phyloP scores from a whole-genome alignment of 2,329 filamentous ascomycete species.

The Penicillium brevicompactum region DNA sequence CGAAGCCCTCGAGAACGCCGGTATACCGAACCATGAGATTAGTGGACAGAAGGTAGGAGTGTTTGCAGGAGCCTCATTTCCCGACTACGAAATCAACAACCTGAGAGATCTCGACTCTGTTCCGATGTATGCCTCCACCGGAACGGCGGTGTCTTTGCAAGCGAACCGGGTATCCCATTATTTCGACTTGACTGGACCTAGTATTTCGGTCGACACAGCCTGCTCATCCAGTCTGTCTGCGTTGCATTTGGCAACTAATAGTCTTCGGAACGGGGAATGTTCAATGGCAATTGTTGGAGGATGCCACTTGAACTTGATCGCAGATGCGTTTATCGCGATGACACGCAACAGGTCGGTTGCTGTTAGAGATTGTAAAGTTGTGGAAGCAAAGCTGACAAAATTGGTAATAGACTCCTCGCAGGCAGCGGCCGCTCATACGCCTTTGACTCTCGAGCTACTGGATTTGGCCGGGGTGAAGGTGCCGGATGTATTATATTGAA shows the following conservation, averaged over 20 bases:
- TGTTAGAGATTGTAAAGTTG: not conserved
- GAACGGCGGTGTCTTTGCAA: constrained; percentile 25
- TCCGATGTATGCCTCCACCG: constrained; percentile 27
- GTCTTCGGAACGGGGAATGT: constrained; percentile 27
- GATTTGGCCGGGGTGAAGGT: constrained; percentile 41
- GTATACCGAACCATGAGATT: constrained; percentile 24
- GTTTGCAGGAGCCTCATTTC: constrained; percentile 23
- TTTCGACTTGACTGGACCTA: constrained; percentile 33
- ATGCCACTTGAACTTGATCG: constrained; percentile 28
- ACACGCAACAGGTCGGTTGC: constrained; percentile 19
- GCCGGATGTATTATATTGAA: constrained; percentile 31
- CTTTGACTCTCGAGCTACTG: constrained; percentile 28
- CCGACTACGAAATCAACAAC: constrained; percentile 29
- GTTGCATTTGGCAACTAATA: constrained; percentile 29
- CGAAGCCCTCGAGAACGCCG: constrained; percentile 31
- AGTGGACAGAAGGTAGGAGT: constrained; percentile 23
- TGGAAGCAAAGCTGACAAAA: not conserved
- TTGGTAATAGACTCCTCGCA: constrained; percentile 20
- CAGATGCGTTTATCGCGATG: constrained; percentile 28
- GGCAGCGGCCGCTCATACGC: constrained; percentile 27
- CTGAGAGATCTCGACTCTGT: constrained; percentile 21
- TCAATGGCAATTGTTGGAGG: constrained; percentile 30
- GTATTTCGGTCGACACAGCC: constrained; percentile 32
- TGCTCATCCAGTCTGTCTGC: constrained; percentile 32
- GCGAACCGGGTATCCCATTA: constrained; percentile 34